Conservation (phyloP, 2,329 filamentous ascomycete species). For the Aspergillus sojae region DNA sequence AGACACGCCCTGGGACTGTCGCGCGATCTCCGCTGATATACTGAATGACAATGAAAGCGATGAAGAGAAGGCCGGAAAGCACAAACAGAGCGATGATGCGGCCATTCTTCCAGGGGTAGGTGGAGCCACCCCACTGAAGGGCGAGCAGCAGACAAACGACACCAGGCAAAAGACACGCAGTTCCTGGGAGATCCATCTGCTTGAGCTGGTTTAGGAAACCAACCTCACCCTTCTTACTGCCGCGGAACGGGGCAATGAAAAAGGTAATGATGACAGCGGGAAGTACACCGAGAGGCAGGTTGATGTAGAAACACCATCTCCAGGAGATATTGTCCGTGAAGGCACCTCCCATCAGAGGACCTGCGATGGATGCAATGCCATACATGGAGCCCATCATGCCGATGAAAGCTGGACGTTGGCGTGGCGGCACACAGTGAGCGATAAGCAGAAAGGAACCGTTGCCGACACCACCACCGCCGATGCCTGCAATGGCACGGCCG, state of each 20-base stretch:
- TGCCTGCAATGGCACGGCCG: slow-evolving; percentile 8
- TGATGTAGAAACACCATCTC: slow-evolving; percentile 59
- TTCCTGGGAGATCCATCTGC: slow-evolving; percentile 49
- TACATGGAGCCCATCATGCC: slow-evolving; percentile 36
- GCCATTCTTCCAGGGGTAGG: slow-evolving; percentile 52
- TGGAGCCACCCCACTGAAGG: slow-evolving; percentile 54
- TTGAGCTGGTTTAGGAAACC: slow-evolving; percentile 27
- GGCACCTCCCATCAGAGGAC: slow-evolving; percentile 29
- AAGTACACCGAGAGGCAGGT: slow-evolving; percentile 52
- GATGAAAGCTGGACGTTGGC: slow-evolving; percentile 33
- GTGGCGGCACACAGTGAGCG: slow-evolving; percentile 20
- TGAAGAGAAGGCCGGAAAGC: slow-evolving; percentile 47
- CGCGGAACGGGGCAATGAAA: slow-evolving; percentile 33
- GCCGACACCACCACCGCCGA: slow-evolving; percentile 27
- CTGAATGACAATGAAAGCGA: slow-evolving; percentile 40
- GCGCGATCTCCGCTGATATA: slow-evolving; percentile 2
- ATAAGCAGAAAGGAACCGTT: slow-evolving; percentile 31
- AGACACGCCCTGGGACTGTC: neutral
- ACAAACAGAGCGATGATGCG: slow-evolving; percentile 38
- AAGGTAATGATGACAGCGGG: slow-evolving; percentile 46
- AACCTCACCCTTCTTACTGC: slow-evolving; percentile 34
- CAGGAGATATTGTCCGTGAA: slow-evolving; percentile 27
- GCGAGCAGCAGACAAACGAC: slow-evolving; percentile 50
- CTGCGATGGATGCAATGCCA: slow-evolving; percentile 38
- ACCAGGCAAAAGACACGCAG: slow-evolving; percentile 22